Base-by-base conservation (phyloP, 129 eudicot species). In the Flaveria brownii region DNA sequence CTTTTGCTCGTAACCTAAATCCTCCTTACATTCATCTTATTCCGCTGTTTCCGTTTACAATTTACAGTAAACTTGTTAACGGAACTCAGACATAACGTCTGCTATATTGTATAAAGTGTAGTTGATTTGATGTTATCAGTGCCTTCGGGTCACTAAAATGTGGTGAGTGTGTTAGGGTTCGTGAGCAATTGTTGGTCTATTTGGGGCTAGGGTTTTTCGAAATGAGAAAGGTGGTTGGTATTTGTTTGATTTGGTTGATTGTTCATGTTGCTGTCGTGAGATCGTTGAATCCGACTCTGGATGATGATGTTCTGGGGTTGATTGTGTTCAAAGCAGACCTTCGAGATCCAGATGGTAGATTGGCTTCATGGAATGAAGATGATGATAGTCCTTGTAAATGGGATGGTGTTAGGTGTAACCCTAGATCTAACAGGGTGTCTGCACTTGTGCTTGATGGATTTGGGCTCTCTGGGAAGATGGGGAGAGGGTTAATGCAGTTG, bases 361-460 rank as follows among this genome's bases (percentile, higher is more conserved):
- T 92, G 47, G 72, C 54, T 2, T 85, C 96, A 4, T 92, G 98
- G 98, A 92, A 92, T 68, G 98, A 89, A 82, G 98, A 92, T 30
- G 98, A 92, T 65, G 93, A 89, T 8, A 88, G 85, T 73, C 92
- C 98, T 1, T 92, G 98, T 67, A 89, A 85, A 67, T 92, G 98
- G 98, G 16, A 9, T 45, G 98, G 98, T 25, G 75, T 92, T 39
- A 70, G 52, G 70, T 92, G 98, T 81, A 89, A 88, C 86, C 92
- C 98, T 64, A 88, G 92, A 92, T 92, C 98, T 71, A 90, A 88
- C 59, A 77, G 98, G 80, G 98, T 92, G 9, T 80, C 96, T 47
- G 94, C 90, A 33, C 84, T 92, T 72, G 89, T 87, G 67, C 93
- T 92, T 61, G 96, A 92, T 59, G 91, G 96, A 2, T 87, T 87